Conservation (phyloP, 1,284 basidiomycete genomes). For the Trametes pubescens region DNA sequence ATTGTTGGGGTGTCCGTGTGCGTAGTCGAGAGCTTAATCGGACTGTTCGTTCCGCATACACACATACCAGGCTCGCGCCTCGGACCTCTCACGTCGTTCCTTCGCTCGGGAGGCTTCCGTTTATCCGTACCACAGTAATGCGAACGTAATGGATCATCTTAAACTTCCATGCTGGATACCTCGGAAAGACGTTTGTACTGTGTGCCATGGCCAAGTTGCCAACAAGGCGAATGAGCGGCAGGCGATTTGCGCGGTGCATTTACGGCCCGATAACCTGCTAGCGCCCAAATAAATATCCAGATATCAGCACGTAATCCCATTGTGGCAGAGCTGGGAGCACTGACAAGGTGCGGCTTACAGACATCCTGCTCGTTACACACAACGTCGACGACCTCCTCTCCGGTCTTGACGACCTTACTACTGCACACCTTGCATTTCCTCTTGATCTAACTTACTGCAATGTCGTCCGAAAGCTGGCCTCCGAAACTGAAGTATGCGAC, state of each 20-base stretch:
- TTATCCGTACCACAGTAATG: conserved; percentile 25
- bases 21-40: conserved; percentile 29
- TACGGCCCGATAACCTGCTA: neutral
- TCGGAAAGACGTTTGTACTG: too few relatives aligned
- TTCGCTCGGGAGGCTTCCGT: conserved; percentile 1
- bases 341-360: neutral
- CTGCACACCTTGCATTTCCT: neutral
- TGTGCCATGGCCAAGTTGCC: too few relatives aligned
- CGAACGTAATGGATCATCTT: conserved; percentile 22
- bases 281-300: neutral
- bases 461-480: conserved; percentile 50
- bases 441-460: conserved; percentile 23
- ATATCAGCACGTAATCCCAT: neutral
- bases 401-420: neutral
- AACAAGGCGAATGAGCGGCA: neutral
- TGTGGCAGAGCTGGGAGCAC: neutral
- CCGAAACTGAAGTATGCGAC: conserved; percentile 47
- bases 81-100: neutral
- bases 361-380: neutral
- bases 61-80: conserved; percentile 2
- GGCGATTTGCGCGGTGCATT: neutral
- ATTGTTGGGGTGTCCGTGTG: conserved; percentile 26
- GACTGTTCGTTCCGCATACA: conserved; percentile 28
- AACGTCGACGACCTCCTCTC: neutral
- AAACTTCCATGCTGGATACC: too few relatives aligned